Evolutionary conservation across 768 basidiomycete species (phyloP), one percentile per base, ranked within the genome.

Genomic region (Xanthoconium stramineum): DNA sequence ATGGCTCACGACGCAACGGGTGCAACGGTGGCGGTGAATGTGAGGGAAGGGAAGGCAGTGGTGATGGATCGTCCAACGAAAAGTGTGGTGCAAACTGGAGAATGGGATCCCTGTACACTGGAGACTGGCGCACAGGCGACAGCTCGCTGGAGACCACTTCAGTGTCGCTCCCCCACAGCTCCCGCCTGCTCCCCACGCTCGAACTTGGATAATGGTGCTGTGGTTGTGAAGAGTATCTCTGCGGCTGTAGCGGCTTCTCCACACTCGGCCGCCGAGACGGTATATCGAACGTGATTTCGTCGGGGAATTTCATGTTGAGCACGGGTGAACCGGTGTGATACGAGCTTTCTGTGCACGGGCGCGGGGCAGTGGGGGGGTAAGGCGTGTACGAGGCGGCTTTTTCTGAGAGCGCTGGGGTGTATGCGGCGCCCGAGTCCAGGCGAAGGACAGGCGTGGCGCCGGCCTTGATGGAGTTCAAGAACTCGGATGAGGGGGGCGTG

Each of bases 401-500:
- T 53, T 69, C 66, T 6, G 63, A 29, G 2, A 57, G 50, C 0
- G 61, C 32, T 9, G 60, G 58, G 5, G 53, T 48, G 35, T 55
- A 61, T 15, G 56, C 49, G 35, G 60, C 56, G n/a, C 63, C 62
- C 2, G 61, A 62, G 9, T 66, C 69, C 17, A 73, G 59, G 15
- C 69, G 71, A 17, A 71, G 56, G 37, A 71, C 58, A 11, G 69
- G 69, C 6, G 61, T 2, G 13, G 49, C 45, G 17, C 71, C 71
- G 0, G 49, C 56, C 43, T 52, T 59, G 51, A 69, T 54, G 32
- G 67, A 66, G 20, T 70, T 65, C 40, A 82, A 68, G 66, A 86
- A 86, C 59, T 85, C 84, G 17, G 83, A 75, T 15, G 84, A 84
- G 5, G 86, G 86, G 1, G 83, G 75, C n/a, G 71, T 75, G 49